These are phyloP conservation scores for Astrothelium subdiscretum DNA, from an alignment of 495 filamentous ascomycete genomes.

Conservation along the genomic window DNA sequence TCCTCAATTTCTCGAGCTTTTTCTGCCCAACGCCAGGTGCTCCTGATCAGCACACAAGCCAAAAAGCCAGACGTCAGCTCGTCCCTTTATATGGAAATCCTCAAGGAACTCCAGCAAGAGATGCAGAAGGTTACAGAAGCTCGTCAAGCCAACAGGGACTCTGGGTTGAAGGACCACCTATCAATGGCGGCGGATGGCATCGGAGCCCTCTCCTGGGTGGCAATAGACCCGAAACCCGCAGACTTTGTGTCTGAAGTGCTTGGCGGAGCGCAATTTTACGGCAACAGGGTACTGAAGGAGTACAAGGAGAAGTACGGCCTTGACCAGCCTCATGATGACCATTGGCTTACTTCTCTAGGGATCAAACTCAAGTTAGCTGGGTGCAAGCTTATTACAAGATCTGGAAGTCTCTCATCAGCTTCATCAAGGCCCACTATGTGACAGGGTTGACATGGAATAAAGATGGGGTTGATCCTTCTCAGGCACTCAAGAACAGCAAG, in stretches of 20 bases:
- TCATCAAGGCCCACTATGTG: slow-evolving; percentile 68
- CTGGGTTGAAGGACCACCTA: slow-evolving; percentile 62
- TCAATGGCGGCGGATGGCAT: slow-evolving; percentile 83
- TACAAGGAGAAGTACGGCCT: slow-evolving; percentile 68
- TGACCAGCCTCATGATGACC: not conserved
- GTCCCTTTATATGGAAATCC: slow-evolving; percentile 51
- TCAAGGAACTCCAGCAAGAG: slow-evolving; percentile 71
- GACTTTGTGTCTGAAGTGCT: slow-evolving; percentile 71
- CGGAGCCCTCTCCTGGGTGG: slow-evolving; percentile 74
- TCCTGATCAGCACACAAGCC: slow-evolving; percentile 78
- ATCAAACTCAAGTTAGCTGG: slow-evolving; percentile 71
- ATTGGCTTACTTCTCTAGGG: slow-evolving; percentile 35
- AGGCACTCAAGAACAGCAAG: slow-evolving; percentile 54
- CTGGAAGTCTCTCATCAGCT: slow-evolving; percentile 66
- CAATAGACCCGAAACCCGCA: slow-evolving; percentile 61
- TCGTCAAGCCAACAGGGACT: slow-evolving; percentile 62
- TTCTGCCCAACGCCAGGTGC: slow-evolving; percentile 71
- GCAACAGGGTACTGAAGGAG: slow-evolving; percentile 79
- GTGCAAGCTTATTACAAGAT: slow-evolving; percentile 78
- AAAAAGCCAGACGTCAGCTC: slow-evolving; percentile 74
- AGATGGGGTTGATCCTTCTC: slow-evolving; percentile 57
- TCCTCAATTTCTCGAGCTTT: slow-evolving; percentile 55
- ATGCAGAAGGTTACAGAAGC: slow-evolving; percentile 66
- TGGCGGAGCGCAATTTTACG: slow-evolving; percentile 74
- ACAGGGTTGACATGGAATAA: slow-evolving; percentile 84